These are phyloP conservation scores for Suillus decipiens DNA, from an alignment of 768 basidiomycete species.

Conservation along the genomic window DNA sequence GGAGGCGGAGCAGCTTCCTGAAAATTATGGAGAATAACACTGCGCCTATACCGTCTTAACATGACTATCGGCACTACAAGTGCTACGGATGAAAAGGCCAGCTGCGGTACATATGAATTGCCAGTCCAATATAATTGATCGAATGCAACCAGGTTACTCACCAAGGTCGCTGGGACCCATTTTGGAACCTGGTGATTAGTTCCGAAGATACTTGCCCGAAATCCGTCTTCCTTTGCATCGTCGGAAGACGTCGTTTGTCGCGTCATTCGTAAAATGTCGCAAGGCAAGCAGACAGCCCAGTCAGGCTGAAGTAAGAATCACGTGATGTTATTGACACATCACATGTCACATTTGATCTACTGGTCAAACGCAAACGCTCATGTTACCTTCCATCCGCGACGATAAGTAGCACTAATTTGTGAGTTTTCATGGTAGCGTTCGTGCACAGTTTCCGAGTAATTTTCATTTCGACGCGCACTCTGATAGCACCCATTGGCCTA, in stretches of 20 bases:
- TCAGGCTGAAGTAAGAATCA: not conserved
- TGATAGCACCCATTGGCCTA: not conserved
- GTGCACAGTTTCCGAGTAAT: not conserved
- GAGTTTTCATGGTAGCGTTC: not conserved
- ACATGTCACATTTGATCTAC: not conserved
- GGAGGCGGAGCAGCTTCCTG: conserved; percentile 10
- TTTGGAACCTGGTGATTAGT: not conserved
- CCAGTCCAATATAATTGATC: not conserved
- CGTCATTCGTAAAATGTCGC: conserved; percentile 7
- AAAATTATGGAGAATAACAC: conserved; percentile 1
- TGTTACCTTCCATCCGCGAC: not conserved
- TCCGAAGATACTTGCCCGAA: conserved; percentile 2
- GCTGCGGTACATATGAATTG: conserved; percentile 8
- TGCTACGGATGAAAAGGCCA: conserved; percentile 17
- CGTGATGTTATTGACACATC: not conserved
- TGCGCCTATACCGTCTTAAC: conserved; percentile 14
- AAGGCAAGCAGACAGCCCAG: not conserved
- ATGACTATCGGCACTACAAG: conserved; percentile 17
- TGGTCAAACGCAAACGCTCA: not conserved
- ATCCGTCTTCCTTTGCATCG: not conserved
- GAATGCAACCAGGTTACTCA: conserved; percentile 1
- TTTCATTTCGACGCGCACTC: not conserved
- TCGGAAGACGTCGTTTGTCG: conserved; percentile 5
- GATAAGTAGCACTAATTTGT: not conserved
- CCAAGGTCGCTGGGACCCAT: conserved; percentile 12